Base-by-base conservation (phyloP, 805 yeast genomes). In the Sugiyamaella qingdaonensis region DNA sequence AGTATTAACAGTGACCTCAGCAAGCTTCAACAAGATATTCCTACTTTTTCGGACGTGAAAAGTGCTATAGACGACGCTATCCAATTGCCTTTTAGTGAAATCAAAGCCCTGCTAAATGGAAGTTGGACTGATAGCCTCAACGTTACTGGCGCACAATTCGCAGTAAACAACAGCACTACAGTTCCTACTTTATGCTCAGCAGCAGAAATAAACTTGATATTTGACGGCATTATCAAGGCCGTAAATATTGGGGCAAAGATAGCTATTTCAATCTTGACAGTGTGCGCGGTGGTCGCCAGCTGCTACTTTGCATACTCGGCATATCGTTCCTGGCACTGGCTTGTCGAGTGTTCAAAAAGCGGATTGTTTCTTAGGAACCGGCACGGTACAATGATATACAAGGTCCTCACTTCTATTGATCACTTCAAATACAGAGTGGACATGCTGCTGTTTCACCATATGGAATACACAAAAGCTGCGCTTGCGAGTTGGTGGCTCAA, bases 31-130 rank as follows among this genome's bases (percentile, higher is more conserved):
- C 68, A 70, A 0, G 72, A 79, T 1, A 69, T 86, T 0, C 95
- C 95, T 0, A 78, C 80, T 55, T 88, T 88, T 65, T 79, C 78
- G 2, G 75, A 77, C 7, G 83, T 88, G 2, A 78, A 82, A 62
- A 79, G 82, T 54, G 75, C 77, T 18, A 82, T 94, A 0, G 75
- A 80, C 42, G 52, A 64, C 0, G 59, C 82, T 37, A 75, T 92
- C 8, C 68, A 77, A 2, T 62, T 59, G 1, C 97, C 97, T 0
- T 87, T 89, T 61, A 74, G 75, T 0, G 54, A 63, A 10, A 66
- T 86, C 1, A 72, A 76, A 41, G 56, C 64, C 1, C 70, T 74
- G 48, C 63, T 85, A 4, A 51, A 44, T 11, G 16, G 16, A 18
- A 16, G 57, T 16, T 29, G 45, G 19, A 13, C 52, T 16, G 21